These are phyloP conservation scores for Boletus reticulatus DNA, from an alignment of 768 basidiomycete genomes.

Conservation along the genomic window DNA sequence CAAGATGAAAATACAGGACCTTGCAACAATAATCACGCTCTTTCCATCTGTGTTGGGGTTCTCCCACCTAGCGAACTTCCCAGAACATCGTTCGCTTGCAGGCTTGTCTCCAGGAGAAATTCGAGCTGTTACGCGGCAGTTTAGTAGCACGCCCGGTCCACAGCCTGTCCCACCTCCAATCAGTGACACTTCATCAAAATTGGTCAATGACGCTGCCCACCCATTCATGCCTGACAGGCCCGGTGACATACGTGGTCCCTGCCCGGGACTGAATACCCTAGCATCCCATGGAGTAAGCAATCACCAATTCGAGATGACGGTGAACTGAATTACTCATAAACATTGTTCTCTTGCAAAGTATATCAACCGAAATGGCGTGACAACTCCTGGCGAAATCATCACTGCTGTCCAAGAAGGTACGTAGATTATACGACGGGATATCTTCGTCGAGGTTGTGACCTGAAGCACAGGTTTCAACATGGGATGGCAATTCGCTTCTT, in stretches of 20 bases:
- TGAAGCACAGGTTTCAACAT: conserved; percentile 18
- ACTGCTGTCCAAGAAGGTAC: conserved; percentile 19
- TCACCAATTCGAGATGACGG: not conserved
- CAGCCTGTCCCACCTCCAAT: conserved; percentile 12
- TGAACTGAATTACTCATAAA: not conserved
- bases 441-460: not conserved
- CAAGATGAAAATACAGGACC: not conserved
- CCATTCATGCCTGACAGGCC: conserved; percentile 7
- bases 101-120: conserved; percentile 18
- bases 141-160: conserved; percentile 14
- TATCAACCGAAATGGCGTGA: conserved; percentile 12
- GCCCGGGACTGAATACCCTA: conserved; percentile 21
- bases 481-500: conserved; percentile 14
- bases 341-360: conserved; percentile 6
- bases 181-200: conserved; percentile 20
- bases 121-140: conserved; percentile 3
- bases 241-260: conserved; percentile 20
- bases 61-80: conserved; percentile 10
- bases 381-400: conserved; percentile 21
- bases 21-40: not conserved
- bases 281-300: conserved; percentile 21
- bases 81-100: conserved; percentile 14
- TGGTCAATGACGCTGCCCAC: conserved; percentile 6
- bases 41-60: not conserved
- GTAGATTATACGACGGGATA: not conserved